Percentiles rank a stretch among this genome's conserved stretches.
Conservation (phyloP, 257 asterid genomes). For the Capsicum baccatum region DNA sequence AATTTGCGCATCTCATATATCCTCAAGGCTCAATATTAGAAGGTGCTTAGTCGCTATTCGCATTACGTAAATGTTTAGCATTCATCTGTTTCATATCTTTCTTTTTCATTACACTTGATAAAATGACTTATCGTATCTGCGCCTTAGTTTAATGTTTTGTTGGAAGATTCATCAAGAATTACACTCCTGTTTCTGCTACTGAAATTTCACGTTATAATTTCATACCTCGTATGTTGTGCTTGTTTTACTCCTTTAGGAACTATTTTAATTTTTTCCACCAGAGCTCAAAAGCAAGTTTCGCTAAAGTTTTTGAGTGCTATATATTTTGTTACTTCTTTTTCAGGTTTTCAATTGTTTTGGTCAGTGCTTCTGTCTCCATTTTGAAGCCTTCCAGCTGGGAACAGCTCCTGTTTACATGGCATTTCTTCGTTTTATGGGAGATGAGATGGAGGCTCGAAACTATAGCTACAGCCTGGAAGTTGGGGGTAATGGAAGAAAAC, state of each 20-base stretch:
- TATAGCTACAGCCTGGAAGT: slow-evolving; percentile 33
- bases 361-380: slow-evolving; percentile 30
- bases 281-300: not conserved
- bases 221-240: not conserved
- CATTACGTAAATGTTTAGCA: not conserved
- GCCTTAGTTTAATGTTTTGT: not conserved
- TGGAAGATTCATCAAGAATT: not conserved
- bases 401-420: slow-evolving; percentile 32
- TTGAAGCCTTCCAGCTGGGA: slow-evolving; percentile 26
- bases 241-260: not conserved
- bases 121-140: not conserved
- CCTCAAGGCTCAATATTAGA: not conserved
- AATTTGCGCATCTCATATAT: slow-evolving; percentile 16
- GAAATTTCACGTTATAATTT: not conserved
- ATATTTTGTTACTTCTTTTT: slow-evolving; percentile 2
- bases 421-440: slow-evolving; percentile 30
- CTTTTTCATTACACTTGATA: not conserved
- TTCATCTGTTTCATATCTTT: not conserved
- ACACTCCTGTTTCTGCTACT: not conserved
- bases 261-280: not conserved
- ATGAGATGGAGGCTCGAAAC: slow-evolving; percentile 27
- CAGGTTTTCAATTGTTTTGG: slow-evolving; percentile 38
- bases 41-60: not conserved
- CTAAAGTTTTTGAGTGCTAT: not conserved
- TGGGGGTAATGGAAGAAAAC: slow-evolving; percentile 36